Evolutionary conservation across 1,139 yeast species (phyloP).

Genomic region (Taphrina deformans): DNA sequence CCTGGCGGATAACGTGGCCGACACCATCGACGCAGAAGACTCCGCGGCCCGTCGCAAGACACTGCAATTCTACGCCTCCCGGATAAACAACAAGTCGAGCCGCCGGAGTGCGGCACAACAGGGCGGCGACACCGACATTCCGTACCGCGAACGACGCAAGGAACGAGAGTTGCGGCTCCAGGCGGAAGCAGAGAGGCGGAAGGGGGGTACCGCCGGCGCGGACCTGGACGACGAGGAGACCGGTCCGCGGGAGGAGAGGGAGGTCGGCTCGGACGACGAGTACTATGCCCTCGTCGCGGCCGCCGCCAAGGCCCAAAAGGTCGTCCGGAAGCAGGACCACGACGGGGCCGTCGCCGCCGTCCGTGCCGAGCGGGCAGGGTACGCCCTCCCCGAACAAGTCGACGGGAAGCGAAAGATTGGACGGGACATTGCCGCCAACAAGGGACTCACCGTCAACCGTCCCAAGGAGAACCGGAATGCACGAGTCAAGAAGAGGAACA

Average conservation of each 20-base stretch:
- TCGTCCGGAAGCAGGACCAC: slow-evolving; percentile 68
- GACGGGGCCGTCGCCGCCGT: slow-evolving; percentile 54
- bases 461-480: slow-evolving; percentile 93
- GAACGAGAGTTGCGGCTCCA: slow-evolving; percentile 84
- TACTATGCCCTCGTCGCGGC: slow-evolving; percentile 48
- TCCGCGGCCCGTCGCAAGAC: slow-evolving; percentile 78
- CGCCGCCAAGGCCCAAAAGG: slow-evolving; percentile 51
- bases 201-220: slow-evolving; percentile 57
- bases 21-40: slow-evolving; percentile 82
- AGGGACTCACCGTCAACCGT: slow-evolving; percentile 90
- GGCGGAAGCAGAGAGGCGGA: slow-evolving; percentile 87
- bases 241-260: slow-evolving; percentile 41
- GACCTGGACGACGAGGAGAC: slow-evolving; percentile 56
- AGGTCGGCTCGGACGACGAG: slow-evolving; percentile 53
- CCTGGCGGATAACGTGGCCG: slow-evolving; percentile 61
- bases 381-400: slow-evolving; percentile 59
- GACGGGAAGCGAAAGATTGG: slow-evolving; percentile 93
- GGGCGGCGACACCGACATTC: slow-evolving; percentile 86
- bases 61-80: slow-evolving; percentile 92
- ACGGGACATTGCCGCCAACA: slow-evolving; percentile 89
- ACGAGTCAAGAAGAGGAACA: slow-evolving; percentile 97
- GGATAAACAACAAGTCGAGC: slow-evolving; percentile 73
- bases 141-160: slow-evolving; percentile 84
- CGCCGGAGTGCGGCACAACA: slow-evolving; percentile 47
- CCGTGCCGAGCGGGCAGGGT: slow-evolving; percentile 81